phyloP scores from a whole-genome alignment of 2,329 filamentous ascomycete genomes.

The Xylariaceae sp. region DNA sequence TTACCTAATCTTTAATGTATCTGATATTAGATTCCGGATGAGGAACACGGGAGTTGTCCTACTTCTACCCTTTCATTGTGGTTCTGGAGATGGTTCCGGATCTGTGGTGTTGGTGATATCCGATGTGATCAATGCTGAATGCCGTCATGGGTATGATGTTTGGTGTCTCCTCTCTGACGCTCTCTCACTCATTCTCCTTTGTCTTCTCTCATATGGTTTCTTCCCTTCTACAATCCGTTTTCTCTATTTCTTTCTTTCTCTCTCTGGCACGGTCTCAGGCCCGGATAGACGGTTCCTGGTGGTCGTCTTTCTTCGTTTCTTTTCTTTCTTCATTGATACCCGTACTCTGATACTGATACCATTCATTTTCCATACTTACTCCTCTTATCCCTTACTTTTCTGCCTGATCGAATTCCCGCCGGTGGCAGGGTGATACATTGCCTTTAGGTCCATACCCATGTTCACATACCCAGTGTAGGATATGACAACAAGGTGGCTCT shows the following conservation, averaged over 20 bases:
- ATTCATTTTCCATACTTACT: not conserved
- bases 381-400: not conserved
- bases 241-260: not conserved
- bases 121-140: not conserved
- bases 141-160: not conserved
- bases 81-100: not conserved
- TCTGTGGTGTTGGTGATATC: not conserved
- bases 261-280: not conserved
- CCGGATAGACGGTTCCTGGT: not conserved
- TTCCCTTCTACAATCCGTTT: not conserved
- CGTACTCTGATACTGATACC: not conserved
- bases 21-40: not conserved
- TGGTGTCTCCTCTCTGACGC: not conserved
- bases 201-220: too few relatives aligned
- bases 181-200: not conserved
- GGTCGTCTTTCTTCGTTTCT: not conserved
- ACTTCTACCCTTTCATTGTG: not conserved
- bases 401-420: not conserved
- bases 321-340: not conserved
- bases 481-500: too few relatives aligned
- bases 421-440: too few relatives aligned
- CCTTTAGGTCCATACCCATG: too few relatives aligned
- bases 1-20: not conserved
- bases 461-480: too few relatives aligned
- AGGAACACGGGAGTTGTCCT: not conserved